Percentiles rank a stretch among this genome's conserved stretches.
Evolutionary conservation across 1,139 yeast species (phyloP).

Genomic region (Suhomyces choctaworum): DNA sequence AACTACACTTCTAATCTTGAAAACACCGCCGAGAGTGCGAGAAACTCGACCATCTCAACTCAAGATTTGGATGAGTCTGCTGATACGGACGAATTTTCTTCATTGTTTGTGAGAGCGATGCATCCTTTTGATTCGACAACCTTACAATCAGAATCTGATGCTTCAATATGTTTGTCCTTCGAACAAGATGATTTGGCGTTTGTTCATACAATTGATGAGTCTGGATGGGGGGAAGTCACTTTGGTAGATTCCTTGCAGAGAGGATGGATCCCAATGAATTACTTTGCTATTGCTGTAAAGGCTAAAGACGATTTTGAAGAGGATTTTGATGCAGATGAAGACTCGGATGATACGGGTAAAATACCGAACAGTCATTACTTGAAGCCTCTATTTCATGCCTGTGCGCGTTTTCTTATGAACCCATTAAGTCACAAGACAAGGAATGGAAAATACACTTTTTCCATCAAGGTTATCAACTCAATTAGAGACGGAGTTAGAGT

Average conservation of each 20-base stretch:
- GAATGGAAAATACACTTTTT: constrained; percentile 45
- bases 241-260: constrained; percentile 65
- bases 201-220: constrained; percentile 83
- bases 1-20: neutral
- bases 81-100: constrained; percentile 38
- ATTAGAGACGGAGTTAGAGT: constrained; percentile 83
- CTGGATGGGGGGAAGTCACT: constrained; percentile 99
- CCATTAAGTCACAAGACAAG: constrained; percentile 56
- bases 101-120: constrained; percentile 59
- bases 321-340: constrained; percentile 19
- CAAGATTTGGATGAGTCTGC: constrained; percentile 21
- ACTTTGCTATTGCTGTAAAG: constrained; percentile 65
- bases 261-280: constrained; percentile 98
- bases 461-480: constrained; percentile 42
- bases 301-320: constrained; percentile 26
- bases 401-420: constrained; percentile 72
- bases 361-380: constrained; percentile 48
- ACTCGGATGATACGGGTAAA: constrained; percentile 24
- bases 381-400: constrained; percentile 65
- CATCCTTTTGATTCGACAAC: constrained; percentile 78
- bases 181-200: constrained; percentile 78
- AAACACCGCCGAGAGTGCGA: constrained; percentile 1
- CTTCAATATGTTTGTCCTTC: constrained; percentile 82
- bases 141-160: constrained; percentile 63
- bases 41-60: constrained; percentile 12